Evolutionary conservation across 179 eudicot species (phyloP).

Genomic region (Pouteria campechiana): DNA sequence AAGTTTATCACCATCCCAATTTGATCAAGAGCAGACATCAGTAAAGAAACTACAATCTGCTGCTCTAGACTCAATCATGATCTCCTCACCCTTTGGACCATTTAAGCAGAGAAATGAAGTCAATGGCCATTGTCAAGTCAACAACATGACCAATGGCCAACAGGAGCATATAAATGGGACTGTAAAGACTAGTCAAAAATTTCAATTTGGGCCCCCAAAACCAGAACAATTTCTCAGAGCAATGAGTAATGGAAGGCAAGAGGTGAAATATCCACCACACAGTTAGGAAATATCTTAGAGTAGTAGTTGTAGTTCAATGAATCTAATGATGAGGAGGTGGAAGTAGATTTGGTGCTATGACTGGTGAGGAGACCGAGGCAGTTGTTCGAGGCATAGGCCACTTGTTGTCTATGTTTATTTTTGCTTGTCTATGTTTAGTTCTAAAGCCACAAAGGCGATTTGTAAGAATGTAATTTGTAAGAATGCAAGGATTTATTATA

Average conservation of each 20-base stretch:
- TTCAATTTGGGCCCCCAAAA: constrained; percentile 16
- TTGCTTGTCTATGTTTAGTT: too few relatives aligned
- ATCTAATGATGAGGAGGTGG: too few relatives aligned
- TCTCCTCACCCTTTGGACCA: constrained; percentile 24
- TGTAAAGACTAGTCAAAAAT: constrained; percentile 18
- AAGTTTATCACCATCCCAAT: constrained; percentile 73
- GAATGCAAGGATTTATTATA: too few relatives aligned
- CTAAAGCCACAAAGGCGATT: too few relatives aligned
- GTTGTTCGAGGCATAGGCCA: too few relatives aligned
- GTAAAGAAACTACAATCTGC: too few relatives aligned
- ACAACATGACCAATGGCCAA: constrained; percentile 7
- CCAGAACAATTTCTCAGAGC: constrained; percentile 8
- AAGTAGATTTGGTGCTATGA: too few relatives aligned
- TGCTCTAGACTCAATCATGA: constrained; percentile 4
- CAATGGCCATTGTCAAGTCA: constrained; percentile 12
- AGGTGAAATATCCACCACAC: constrained; percentile 7
- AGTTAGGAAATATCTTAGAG: too few relatives aligned
- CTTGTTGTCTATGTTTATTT: too few relatives aligned
- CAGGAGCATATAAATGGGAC: constrained; percentile 3
- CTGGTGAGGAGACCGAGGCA: too few relatives aligned
- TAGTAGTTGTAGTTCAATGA: too few relatives aligned
- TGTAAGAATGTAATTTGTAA: too few relatives aligned
- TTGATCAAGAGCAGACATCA: constrained; percentile 67
- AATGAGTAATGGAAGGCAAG: constrained; percentile 11
- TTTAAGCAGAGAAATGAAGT: constrained; percentile 23